Conservation (phyloP, 495 filamentous ascomycete genomes). For the Chaetomium cochliodes region DNA sequence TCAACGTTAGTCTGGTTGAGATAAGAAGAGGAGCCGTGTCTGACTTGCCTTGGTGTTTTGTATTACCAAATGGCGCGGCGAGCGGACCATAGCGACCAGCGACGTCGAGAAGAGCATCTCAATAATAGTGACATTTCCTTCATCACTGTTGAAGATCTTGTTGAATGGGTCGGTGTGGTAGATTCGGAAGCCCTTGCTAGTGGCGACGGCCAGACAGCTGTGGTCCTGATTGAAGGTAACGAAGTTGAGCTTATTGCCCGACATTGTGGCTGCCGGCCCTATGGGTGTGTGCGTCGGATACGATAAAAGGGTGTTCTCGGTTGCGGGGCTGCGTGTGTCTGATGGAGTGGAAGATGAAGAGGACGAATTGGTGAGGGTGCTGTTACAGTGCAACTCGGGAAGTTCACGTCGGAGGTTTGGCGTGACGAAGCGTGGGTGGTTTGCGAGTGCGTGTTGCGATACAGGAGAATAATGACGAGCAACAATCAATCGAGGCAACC, state of each 20-base stretch:
- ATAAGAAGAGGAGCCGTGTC: background rate
- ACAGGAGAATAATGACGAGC: background rate
- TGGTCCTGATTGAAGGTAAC: conserved; percentile 99
- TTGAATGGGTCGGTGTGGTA: conserved; percentile 95
- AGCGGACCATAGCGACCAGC: conserved; percentile 88
- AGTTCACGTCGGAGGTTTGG: too few species aligned
- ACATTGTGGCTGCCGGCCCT: conserved; percentile 34
- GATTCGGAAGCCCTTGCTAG: conserved; percentile 87
- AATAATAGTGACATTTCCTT: conserved; percentile 89
- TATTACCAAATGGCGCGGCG: conserved; percentile 85
- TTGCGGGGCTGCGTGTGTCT: conserved; percentile 1
- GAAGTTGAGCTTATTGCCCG: conserved; percentile 78
- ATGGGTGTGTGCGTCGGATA: background rate
- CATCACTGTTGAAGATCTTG: conserved; percentile 88
- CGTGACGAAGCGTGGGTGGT: too few species aligned
- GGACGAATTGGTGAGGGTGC: background rate
- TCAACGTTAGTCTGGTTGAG: background rate
- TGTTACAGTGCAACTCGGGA: background rate
- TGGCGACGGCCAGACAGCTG: conserved; percentile 91
- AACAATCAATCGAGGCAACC: background rate
- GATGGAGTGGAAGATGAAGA: background rate
- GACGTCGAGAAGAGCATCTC: conserved; percentile 99
- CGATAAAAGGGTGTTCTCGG: background rate
- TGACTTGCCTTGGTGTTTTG: conserved; percentile 89
- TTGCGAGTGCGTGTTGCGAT: background rate